A percentile compares a stretch with the other conserved stretches of the same genome.
Conservation (phyloP, 2,329 filamentous ascomycete genomes). For the Sarocladium strictum region DNA sequence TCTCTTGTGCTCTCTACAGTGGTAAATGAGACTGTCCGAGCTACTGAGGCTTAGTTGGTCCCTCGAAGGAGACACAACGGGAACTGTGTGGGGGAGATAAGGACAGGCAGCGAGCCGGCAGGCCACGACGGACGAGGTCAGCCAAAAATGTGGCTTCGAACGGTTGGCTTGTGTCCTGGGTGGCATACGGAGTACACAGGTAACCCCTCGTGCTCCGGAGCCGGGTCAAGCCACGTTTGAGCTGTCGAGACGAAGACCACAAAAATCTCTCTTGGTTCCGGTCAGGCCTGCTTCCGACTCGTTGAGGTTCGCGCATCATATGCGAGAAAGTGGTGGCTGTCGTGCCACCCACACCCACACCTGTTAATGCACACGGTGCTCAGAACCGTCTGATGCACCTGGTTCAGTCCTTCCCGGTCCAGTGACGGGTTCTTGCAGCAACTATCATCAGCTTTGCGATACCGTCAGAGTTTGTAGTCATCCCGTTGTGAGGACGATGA, state of each 20-base stretch:
- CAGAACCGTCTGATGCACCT: not conserved
- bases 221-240: not conserved
- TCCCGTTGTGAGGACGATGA: not conserved
- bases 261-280: not conserved
- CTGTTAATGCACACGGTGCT: not conserved
- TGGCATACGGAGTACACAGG: not conserved
- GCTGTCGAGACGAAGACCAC: too few relatives aligned
- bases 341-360: not conserved
- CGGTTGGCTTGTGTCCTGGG: not conserved
- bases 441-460: not conserved
- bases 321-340: not conserved
- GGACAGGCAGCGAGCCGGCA: not conserved
- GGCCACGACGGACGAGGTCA: not conserved
- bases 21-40: not conserved
- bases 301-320: not conserved
- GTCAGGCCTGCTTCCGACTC: not conserved
- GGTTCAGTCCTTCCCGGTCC: not conserved
- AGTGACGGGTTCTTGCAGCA: not conserved
- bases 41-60: not conserved
- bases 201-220: not conserved
- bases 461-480: constrained; percentile 3
- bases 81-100: constrained; percentile 9
- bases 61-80: not conserved
- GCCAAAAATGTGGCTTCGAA: not conserved
- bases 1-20: not conserved